Percentiles rank a stretch among this genome's conserved stretches.
These are phyloP conservation scores for Neonectria hederae DNA, from an alignment of 2,329 filamentous ascomycete genomes.

Conservation along the genomic window DNA sequence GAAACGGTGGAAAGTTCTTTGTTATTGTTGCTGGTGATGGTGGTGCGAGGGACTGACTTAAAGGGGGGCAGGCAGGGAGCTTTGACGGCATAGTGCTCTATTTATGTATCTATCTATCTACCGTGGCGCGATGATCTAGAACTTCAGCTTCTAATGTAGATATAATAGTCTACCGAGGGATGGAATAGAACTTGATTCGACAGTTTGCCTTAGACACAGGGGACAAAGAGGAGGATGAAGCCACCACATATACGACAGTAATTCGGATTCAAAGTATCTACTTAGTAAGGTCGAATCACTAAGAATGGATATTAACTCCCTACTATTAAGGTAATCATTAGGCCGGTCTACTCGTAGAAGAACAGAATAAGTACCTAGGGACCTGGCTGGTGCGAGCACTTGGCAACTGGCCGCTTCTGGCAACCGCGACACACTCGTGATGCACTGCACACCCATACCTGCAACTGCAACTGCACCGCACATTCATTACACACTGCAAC, in stretches of 20 bases:
- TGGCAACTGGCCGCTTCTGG: background rate
- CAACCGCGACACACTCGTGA: conserved; percentile 14
- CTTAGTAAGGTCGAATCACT: background rate
- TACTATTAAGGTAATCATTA: too few species aligned
- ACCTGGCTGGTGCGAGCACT: background rate
- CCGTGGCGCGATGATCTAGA: too few species aligned
- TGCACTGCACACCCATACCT: conserved; percentile 5
- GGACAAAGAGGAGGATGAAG: background rate
- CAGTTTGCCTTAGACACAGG: background rate
- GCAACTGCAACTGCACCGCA: background rate
- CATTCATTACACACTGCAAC: conserved; percentile 1
- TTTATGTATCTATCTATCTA: too few species aligned
- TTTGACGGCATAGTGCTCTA: background rate
- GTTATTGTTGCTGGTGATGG: background rate
- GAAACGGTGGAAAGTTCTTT: background rate
- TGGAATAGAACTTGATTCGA: background rate
- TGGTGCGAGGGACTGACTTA: background rate
- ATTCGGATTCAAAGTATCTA: background rate
- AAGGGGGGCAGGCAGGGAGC: background rate
- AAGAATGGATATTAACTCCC: background rate
- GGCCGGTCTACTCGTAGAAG: background rate
- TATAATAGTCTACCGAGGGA: too few species aligned
- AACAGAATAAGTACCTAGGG: too few species aligned
- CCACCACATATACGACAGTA: background rate
- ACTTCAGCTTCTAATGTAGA: too few species aligned